Percentiles rank a stretch among this genome's conserved stretches.
These are phyloP conservation scores for Cystobasidiopsis lactophilus DNA, from an alignment of 768 basidiomycete genomes.

Conservation along the genomic window DNA sequence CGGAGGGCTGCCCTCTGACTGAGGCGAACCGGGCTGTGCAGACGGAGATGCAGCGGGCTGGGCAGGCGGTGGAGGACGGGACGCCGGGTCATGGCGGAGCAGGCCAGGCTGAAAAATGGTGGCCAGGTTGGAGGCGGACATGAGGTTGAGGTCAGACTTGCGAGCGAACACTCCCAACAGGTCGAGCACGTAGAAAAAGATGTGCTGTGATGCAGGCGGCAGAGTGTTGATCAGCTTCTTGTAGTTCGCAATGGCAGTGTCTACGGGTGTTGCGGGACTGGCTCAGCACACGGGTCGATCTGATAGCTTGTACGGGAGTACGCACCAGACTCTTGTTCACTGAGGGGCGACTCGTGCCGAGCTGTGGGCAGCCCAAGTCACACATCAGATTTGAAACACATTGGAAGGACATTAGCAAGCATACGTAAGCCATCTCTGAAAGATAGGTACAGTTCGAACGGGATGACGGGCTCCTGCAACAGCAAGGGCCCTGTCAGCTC, in stretches of 20 bases:
- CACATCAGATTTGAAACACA: too few species aligned
- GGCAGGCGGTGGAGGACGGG: constrained; percentile 12
- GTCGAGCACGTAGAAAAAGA: constrained; percentile 91
- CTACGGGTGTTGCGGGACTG: background rate
- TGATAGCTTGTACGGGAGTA: too few species aligned
- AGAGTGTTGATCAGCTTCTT: constrained; percentile 61
- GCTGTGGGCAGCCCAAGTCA: too few species aligned
- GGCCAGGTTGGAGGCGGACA: constrained; percentile 87
- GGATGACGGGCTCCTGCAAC: constrained; percentile 80
- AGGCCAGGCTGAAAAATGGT: constrained; percentile 93
- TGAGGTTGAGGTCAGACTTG: constrained; percentile 75
- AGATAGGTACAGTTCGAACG: constrained; percentile 70
- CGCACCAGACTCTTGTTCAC: too few species aligned
- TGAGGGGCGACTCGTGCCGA: background rate
- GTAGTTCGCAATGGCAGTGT: constrained; percentile 41
- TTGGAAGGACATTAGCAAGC: too few species aligned
- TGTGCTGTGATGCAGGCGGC: constrained; percentile 76
- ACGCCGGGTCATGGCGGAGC: constrained; percentile 44
- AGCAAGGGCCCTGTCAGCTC: background rate
- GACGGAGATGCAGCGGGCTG: background rate
- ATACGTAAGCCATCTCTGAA: constrained; percentile 59
- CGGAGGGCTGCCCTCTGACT: background rate
- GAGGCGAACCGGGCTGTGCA: background rate
- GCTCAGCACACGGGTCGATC: background rate
- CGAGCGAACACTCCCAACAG: constrained; percentile 82